phyloP scores from a whole-genome alignment of 768 basidiomycete species.

The Auriculariales sp. region DNA sequence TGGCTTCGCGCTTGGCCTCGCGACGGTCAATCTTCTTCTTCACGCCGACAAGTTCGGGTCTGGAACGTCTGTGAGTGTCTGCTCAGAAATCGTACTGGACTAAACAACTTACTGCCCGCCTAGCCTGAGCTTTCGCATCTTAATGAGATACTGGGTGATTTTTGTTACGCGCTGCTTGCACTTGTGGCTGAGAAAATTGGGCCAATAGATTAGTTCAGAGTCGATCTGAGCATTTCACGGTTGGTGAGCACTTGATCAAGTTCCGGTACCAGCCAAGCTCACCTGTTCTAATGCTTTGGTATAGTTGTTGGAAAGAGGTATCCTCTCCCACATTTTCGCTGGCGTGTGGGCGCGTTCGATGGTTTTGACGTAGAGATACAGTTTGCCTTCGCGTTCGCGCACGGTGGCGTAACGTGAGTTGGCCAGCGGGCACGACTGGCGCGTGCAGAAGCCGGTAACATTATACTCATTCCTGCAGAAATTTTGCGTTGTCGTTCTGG shows the following conservation, averaged over 20 bases:
- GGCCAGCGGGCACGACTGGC: slow-evolving; percentile 94
- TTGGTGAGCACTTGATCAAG: too few species aligned
- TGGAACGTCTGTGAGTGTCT: slow-evolving; percentile 15
- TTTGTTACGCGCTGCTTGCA: slow-evolving; percentile 99
- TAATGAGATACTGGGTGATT: slow-evolving; percentile 97
- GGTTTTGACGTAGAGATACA: slow-evolving; percentile 94
- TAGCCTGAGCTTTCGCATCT: slow-evolving; percentile 85
- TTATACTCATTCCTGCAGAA: slow-evolving; percentile 99
- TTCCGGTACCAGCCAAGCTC: slow-evolving; percentile 12
- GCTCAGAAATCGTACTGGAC: background rate
- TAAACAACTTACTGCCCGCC: slow-evolving; percentile 57
- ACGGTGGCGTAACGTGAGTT: slow-evolving; percentile 98
- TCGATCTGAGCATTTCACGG: slow-evolving; percentile 53
- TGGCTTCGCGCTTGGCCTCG: slow-evolving; percentile 84
- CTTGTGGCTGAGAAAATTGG: slow-evolving; percentile 92
- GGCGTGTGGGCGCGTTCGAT: slow-evolving; percentile 95
- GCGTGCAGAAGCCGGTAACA: slow-evolving; percentile 86
- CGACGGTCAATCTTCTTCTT: slow-evolving; percentile 96
- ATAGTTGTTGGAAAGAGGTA: slow-evolving; percentile 88
- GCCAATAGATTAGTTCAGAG: slow-evolving; percentile 92
- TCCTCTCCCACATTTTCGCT: slow-evolving; percentile 94
- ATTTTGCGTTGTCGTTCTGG: slow-evolving; percentile 86
- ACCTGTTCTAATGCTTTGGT: slow-evolving; percentile 92
- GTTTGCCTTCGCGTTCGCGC: slow-evolving; percentile 77
- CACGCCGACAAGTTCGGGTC: slow-evolving; percentile 84